Percentiles rank a stretch among this genome's conserved stretches.
phyloP scores from a whole-genome alignment of 2,329 filamentous ascomycete genomes.

The Beauveria sp. region DNA sequence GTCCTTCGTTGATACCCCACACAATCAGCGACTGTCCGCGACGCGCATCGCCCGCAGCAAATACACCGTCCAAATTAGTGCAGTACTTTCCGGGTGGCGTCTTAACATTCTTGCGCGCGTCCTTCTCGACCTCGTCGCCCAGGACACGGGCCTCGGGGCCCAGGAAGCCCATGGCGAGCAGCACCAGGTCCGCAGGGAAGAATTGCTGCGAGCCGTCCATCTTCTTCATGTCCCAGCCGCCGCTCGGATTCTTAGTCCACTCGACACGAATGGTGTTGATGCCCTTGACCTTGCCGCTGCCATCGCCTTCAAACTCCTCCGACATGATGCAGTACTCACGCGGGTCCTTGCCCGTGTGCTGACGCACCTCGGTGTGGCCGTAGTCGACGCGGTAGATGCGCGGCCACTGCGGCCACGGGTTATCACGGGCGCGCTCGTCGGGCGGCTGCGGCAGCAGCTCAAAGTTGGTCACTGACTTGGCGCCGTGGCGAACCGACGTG shows the following conservation, averaged over 20 bases:
- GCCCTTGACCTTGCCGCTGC: conserved; percentile 79
- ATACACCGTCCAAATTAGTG: conserved; percentile 82
- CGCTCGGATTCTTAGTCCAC: conserved; percentile 83
- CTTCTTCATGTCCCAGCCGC: conserved; percentile 99
- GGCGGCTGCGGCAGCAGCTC: conserved; percentile 91
- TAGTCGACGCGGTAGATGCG: conserved; percentile 98
- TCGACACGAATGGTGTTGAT: conserved; percentile 95
- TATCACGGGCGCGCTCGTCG: conserved; percentile 81
- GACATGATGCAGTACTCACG: conserved; percentile 98
- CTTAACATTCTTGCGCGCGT: conserved; percentile 93
- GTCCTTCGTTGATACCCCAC: conserved; percentile 97
- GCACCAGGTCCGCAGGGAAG: conserved; percentile 91
- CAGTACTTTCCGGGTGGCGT: conserved; percentile 79
- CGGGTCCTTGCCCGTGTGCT: conserved; percentile 92
- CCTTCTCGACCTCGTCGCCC: conserved; percentile 82
- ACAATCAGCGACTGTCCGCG: conserved; percentile 94
- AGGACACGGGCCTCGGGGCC: conserved; percentile 85
- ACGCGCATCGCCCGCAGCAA: conserved; percentile 90
- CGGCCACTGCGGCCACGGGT: conserved; percentile 98
- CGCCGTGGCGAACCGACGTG: conserved; percentile 89
- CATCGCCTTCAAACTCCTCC: conserved; percentile 90
- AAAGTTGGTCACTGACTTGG: conserved; percentile 94
- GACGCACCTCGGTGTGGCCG: conserved; percentile 89
- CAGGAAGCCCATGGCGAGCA: conserved; percentile 95
- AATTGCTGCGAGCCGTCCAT: conserved; percentile 88